A percentile compares a stretch with the other conserved stretches of the same genome.
Conservation (phyloP, 1,139 yeast genomes). For the Meyerozyma athensensis region DNA sequence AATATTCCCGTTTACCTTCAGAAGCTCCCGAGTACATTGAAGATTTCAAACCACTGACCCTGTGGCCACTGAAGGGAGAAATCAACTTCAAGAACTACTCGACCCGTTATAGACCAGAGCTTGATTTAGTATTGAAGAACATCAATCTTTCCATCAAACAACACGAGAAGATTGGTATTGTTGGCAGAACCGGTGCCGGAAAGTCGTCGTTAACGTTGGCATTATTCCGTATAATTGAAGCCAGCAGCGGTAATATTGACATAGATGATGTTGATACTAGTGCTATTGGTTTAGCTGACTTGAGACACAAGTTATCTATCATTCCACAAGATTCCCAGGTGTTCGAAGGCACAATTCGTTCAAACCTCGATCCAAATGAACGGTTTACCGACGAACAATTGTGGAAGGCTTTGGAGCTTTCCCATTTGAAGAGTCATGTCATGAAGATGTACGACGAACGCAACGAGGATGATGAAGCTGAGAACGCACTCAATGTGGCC, state of each 20-base stretch:
- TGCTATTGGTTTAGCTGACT: slow-evolving; percentile 71
- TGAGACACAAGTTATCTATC: slow-evolving; percentile 80
- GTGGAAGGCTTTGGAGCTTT: slow-evolving; percentile 80
- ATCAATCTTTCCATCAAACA: slow-evolving; percentile 66
- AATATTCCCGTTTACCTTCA: slow-evolving; percentile 66
- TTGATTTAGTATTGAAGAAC: slow-evolving; percentile 74
- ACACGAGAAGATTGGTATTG: slow-evolving; percentile 88
- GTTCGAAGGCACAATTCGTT: slow-evolving; percentile 84
- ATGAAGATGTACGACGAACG: slow-evolving; percentile 46
- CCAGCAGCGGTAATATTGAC: slow-evolving; percentile 61
- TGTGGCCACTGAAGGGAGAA: slow-evolving; percentile 80
- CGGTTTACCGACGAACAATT: slow-evolving; percentile 67
- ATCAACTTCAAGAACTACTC: slow-evolving; percentile 72
- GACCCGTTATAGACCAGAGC: slow-evolving; percentile 78
- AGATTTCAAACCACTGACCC: slow-evolving; percentile 52
- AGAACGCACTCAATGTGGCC: slow-evolving; percentile 56
- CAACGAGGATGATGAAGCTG: slow-evolving; percentile 21
- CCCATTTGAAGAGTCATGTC: slow-evolving; percentile 79
- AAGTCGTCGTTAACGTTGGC: slow-evolving; percentile 89
- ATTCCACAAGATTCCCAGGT: slow-evolving; percentile 98
- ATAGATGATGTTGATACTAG: slow-evolving; percentile 73
- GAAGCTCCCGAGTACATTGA: slow-evolving; percentile 83
- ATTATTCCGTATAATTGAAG: slow-evolving; percentile 84
- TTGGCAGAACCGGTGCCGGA: slow-evolving; percentile 97
- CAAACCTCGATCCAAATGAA: slow-evolving; percentile 83